Evolutionary conservation across 1,284 basidiomycete genomes (phyloP).

Genomic region (Erythrobasidium hasegawianum): DNA sequence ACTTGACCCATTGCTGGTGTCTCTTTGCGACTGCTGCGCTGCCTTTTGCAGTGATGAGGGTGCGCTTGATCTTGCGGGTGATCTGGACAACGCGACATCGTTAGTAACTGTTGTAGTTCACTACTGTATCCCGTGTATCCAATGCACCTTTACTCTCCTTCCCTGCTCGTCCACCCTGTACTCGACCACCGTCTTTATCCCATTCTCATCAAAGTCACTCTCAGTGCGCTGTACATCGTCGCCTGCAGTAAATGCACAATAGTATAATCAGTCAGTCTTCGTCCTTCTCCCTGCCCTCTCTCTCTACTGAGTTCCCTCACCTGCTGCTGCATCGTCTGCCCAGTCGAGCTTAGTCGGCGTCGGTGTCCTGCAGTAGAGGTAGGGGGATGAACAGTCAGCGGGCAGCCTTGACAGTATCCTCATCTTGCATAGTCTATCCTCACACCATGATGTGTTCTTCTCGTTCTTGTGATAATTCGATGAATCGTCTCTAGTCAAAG

Average conservation of each 20-base stretch:
- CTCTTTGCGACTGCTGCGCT: slow-evolving; percentile 90
- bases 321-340: slow-evolving; percentile 33
- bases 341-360: slow-evolving; percentile 19
- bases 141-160: slow-evolving; percentile 91
- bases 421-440: too few relatives aligned
- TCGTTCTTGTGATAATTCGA: too few relatives aligned
- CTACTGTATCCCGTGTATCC: too few relatives aligned
- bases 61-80: slow-evolving; percentile 80
- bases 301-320: slow-evolving; percentile 2
- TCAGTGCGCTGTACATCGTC: slow-evolving; percentile 50
- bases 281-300: neutral
- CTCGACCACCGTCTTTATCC: slow-evolving; percentile 78
- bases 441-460: neutral
- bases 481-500: too few relatives aligned
- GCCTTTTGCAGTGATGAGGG: slow-evolving; percentile 85
- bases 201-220: slow-evolving; percentile 80
- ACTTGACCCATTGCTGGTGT: slow-evolving; percentile 72
- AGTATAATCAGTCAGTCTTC: neutral
- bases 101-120: too few relatives aligned
- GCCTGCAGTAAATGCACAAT: slow-evolving; percentile 2
- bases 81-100: too few relatives aligned
- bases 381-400: too few relatives aligned
- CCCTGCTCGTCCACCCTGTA: slow-evolving; percentile 85
- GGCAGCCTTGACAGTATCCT: too few relatives aligned
- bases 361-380: too few relatives aligned